phyloP scores from a whole-genome alignment of 108 stramenopile genomes.

The Halocafeteria seosinensis region DNA sequence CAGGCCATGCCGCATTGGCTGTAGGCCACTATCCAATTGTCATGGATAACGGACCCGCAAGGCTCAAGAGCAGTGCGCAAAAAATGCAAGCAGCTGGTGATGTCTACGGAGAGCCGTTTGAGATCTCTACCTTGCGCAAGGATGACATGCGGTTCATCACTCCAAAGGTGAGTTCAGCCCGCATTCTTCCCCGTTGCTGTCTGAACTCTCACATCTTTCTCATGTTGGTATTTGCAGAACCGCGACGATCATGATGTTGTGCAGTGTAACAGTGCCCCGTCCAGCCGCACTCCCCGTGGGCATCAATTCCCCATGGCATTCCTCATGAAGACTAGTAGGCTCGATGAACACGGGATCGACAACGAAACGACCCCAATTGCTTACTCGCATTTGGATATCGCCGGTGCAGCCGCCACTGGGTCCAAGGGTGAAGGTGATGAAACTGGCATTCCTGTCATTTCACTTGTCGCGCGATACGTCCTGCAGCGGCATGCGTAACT shows the following conservation, averaged over 20 bases:
- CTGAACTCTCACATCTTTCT: too few relatives aligned
- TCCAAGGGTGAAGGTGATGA: not conserved
- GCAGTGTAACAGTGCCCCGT: conserved; percentile 1
- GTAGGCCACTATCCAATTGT: not conserved
- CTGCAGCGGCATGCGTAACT: too few relatives aligned
- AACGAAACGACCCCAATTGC: not conserved
- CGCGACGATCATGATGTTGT: not conserved
- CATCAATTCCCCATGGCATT: conserved; percentile 3
- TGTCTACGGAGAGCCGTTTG: not conserved
- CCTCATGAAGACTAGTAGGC: not conserved
- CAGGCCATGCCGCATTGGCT: conserved; percentile 1
- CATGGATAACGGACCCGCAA: not conserved
- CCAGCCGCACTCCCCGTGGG: not conserved
- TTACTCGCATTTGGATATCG: conserved; percentile 2
- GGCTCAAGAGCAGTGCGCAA: not conserved
- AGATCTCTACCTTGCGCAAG: not conserved
- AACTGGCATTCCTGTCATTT: not conserved
- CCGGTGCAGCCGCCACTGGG: not conserved
- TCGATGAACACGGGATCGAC: not conserved
- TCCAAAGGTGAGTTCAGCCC: not conserved
- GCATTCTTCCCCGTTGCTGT: too few relatives aligned
- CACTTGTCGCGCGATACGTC: not conserved
- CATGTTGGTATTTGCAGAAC: too few relatives aligned
- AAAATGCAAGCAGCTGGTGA: not conserved
- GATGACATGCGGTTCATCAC: not conserved